Percentiles rank a stretch among this genome's conserved stretches.
Conservation (phyloP, 116 monocot species). For the Phalaenopsis hybrid region DNA sequence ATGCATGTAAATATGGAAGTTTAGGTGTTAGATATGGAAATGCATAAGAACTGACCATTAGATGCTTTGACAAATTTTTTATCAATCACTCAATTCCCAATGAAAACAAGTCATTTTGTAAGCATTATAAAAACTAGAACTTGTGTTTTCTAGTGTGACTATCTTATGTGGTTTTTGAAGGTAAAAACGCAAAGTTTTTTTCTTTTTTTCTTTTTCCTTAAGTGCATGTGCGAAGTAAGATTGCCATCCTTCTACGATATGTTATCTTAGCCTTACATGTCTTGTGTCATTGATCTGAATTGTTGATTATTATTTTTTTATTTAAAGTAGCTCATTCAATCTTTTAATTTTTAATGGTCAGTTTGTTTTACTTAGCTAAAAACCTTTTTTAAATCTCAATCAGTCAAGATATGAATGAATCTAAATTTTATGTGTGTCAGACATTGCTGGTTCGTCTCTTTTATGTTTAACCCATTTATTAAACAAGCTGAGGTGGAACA, state of each 20-base stretch:
- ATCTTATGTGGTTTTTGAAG: neutral
- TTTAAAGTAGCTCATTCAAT: neutral
- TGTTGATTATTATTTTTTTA: neutral
- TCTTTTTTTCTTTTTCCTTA: no score
- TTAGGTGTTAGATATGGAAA: no score
- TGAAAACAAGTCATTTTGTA: neutral
- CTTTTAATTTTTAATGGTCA: neutral
- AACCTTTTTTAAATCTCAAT: neutral
- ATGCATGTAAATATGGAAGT: no score
- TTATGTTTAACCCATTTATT: no score
- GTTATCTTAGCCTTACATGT: neutral
- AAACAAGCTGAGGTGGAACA: no score
- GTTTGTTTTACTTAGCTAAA: neutral
- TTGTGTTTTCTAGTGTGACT: neutral
- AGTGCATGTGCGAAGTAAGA: neutral
- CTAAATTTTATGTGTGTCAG: no score
- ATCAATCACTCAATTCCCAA: no score
- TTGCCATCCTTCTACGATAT: neutral
- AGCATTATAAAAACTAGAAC: neutral
- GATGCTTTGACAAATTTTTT: no score
- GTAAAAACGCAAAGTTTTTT: neutral
- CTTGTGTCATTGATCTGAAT: neutral
- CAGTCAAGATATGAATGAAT: neutral
- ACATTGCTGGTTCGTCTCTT: no score
- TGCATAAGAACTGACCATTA: no score